Evolutionary conservation across 345 rosid species (phyloP), one percentile per base, ranked within the genome.

Genomic region (Nephelium lappaceum): DNA sequence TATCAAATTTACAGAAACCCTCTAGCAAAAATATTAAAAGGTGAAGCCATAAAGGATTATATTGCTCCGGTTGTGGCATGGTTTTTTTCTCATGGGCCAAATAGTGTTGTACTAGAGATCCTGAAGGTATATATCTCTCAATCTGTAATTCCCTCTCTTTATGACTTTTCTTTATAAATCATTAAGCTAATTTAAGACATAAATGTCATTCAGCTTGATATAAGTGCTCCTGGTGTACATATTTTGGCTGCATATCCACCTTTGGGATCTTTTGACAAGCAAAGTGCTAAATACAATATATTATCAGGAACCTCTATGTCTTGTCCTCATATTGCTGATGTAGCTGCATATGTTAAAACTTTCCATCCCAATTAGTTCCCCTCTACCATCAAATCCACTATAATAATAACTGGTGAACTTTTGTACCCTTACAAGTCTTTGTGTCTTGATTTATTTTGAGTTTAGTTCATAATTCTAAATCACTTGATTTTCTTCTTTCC

Each of bases 231-330:
- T 12, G 87, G 88, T 0, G 58, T 82, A 2, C 83, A 76, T 43
- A 84, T 85, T 43, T 73, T 85, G 71, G 88, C 87, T 15, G 87
- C 86, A 11, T 84, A 0, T 62, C 78, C 88, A 69, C 81, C 77
- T 2, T 8, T 43, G 0, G 12, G 3, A 31, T 31, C 36, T 31
- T 31, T 4, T 4, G 3, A 31, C 3, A 4, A 31, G 36, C 36
- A 31, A 31, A 31, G 36, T 2, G 36, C 3, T 31, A 82, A 16
- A 10, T 87, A 53, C 78, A 82, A 31, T 71, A 51, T 83, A 62
- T 0, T 77, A 69, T 80, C 85, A 31, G 89, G 86, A 18, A 88
- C 89, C 8, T 88, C 87, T n/a, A 81, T 88, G 89, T 51, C 91
- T 31, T 31, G 36, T 31, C 36, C 36, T 31, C 36, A 31, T 31